phyloP scores from a whole-genome alignment of 495 filamentous ascomycete species.

The Parathielavia hyrcaniae region DNA sequence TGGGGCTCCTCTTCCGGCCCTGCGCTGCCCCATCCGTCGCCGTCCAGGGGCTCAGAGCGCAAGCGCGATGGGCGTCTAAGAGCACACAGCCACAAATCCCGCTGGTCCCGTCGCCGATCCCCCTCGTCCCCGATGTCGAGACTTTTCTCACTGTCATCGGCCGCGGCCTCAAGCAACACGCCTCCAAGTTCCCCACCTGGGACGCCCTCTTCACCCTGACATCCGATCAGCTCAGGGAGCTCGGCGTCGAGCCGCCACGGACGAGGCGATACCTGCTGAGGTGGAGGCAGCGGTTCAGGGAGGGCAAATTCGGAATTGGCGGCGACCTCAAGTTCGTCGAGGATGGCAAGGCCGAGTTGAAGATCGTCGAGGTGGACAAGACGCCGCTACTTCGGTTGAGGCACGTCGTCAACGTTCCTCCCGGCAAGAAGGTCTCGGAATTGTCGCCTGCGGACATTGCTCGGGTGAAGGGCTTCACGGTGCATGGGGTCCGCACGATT shows the following conservation, averaged over 20 bases:
- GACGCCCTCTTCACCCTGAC: constrained; percentile 74
- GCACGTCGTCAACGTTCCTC: constrained; percentile 65
- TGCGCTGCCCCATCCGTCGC: constrained; percentile 17
- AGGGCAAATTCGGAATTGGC: constrained; percentile 67
- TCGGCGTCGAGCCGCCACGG: constrained; percentile 81
- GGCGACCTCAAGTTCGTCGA: constrained; percentile 69
- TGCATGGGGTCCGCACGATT: constrained; percentile 59
- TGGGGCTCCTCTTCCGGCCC: constrained; percentile 32
- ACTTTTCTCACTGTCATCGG: constrained; percentile 93
- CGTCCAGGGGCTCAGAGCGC: constrained; percentile 25
- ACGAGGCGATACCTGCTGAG: constrained; percentile 73
- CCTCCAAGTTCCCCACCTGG: constrained; percentile 80
- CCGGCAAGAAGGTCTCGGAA: constrained; percentile 43
- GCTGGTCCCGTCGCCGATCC: constrained; percentile 62
- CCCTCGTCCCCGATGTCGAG: constrained; percentile 75
- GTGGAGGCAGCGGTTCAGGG: constrained; percentile 77
- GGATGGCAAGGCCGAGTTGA: constrained; percentile 64
- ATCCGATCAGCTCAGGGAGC: constrained; percentile 68
- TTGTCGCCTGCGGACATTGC: constrained; percentile 39
- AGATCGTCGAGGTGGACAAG: constrained; percentile 55
- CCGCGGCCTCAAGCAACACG: constrained; percentile 72
- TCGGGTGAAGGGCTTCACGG: constrained; percentile 57
- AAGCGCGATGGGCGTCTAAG: constrained; percentile 29
- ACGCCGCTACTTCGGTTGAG: constrained; percentile 23
- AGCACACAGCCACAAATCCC: constrained; percentile 37